phyloP scores from a whole-genome alignment of 352 stramenopile genomes.

The Pythium aphanidermatum region DNA sequence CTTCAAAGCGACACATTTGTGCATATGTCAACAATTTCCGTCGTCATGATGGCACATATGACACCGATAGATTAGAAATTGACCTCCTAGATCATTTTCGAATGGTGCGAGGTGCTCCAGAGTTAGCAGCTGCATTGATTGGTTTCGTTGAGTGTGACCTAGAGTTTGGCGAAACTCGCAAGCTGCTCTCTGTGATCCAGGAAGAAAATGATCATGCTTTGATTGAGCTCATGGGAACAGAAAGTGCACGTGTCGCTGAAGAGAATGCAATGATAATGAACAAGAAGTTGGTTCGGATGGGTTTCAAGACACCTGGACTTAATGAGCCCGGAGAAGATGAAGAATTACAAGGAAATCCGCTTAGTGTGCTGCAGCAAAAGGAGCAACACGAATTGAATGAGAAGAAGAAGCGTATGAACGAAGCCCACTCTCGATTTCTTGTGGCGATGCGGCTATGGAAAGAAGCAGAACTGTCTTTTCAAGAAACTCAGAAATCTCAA shows the following conservation, averaged over 20 bases:
- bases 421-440: constrained; percentile 46
- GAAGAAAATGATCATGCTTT: constrained; percentile 39
- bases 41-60: constrained; percentile 42
- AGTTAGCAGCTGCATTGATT: constrained; percentile 51
- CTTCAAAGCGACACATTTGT: constrained; percentile 89
- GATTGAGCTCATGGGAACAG: constrained; percentile 27
- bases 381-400: constrained; percentile 43
- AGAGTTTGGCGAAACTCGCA: constrained; percentile 45
- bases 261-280: constrained; percentile 33
- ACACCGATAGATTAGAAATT: constrained; percentile 36
- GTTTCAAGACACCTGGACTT: constrained; percentile 27
- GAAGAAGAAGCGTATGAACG: constrained; percentile 40
- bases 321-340: not conserved
- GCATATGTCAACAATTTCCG: constrained; percentile 60
- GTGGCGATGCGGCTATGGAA: constrained; percentile 71
- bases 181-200: constrained; percentile 34
- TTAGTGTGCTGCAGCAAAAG: constrained; percentile 40
- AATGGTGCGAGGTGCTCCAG: constrained; percentile 48
- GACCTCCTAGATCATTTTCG: constrained; percentile 79
- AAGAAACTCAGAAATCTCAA: constrained; percentile 45
- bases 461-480: constrained; percentile 56
- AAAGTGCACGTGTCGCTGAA: constrained; percentile 32
- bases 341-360: constrained; percentile 21
- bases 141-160: constrained; percentile 55
- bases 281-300: constrained; percentile 65